These are phyloP conservation scores for Coemansia sp. DNA, from an alignment of 192 early-diverging fungal species.

Conservation along the genomic window DNA sequence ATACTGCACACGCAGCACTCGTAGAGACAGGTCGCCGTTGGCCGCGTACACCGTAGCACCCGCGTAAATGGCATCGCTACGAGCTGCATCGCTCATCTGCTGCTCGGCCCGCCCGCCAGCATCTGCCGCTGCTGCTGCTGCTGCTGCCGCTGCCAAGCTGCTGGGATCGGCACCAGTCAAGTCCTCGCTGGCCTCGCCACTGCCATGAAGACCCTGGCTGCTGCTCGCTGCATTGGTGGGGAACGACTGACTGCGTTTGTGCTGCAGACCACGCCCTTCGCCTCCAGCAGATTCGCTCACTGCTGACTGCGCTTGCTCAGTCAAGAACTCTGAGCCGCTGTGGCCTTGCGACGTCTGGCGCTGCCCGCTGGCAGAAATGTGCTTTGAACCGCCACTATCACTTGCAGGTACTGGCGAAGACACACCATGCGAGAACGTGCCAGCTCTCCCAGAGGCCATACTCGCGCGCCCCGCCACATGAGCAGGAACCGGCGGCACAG, in stretches of 20 bases:
- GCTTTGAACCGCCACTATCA: neutral
- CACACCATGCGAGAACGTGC: constrained; percentile 42
- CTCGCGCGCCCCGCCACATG: constrained; percentile 18
- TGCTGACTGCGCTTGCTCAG: neutral
- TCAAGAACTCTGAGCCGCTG: neutral
- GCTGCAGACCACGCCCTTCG: constrained; percentile 26
- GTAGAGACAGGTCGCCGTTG: constrained; percentile 48
- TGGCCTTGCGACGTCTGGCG: constrained; percentile 21
- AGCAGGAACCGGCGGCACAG: constrained; percentile 17
- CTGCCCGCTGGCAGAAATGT: neutral
- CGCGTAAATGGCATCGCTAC: constrained; percentile 38
- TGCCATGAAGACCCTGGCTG: constrained; percentile 13
- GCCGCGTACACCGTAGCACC: constrained; percentile 46
- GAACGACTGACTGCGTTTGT: constrained; percentile 55
- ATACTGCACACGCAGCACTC: constrained; percentile 51
- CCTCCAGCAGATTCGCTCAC: neutral
- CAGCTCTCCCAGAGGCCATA: constrained; percentile 33
- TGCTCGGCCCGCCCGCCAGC: constrained; percentile 22
- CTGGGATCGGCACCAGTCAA: neutral
- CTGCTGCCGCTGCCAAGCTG: constrained; percentile 2
- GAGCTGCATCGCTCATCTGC: constrained; percentile 38
- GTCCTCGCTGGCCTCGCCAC: neutral
- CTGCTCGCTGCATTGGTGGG: constrained; percentile 19
- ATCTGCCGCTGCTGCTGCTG: neutral
- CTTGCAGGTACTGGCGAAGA: neutral